Conservation (phyloP, 1,284 basidiomycete species). For the Ganoderma lucidum region DNA sequence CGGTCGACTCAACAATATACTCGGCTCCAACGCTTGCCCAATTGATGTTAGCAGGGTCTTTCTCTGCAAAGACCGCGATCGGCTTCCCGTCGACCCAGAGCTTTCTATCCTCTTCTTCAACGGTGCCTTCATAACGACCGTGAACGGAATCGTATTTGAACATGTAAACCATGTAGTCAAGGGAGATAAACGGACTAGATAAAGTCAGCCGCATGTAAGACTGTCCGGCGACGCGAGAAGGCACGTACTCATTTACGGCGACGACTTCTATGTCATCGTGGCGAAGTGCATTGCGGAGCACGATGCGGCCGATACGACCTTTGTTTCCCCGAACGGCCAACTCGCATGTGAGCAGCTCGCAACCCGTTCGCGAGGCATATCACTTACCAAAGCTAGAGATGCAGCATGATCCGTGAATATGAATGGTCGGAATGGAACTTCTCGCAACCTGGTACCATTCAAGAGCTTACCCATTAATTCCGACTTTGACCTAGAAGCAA, state of each 20-base stretch:
- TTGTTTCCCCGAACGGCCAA: not conserved
- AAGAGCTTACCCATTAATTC: slow-evolving; percentile 84
- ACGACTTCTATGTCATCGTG: slow-evolving; percentile 83
- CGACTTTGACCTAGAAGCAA: slow-evolving; percentile 74
- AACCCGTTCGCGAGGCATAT: not conserved
- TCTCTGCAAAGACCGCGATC: slow-evolving; percentile 87
- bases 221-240: not conserved
- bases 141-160: slow-evolving; percentile 99
- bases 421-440: slow-evolving; percentile 29
- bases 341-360: not conserved
- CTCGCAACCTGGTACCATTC: slow-evolving; percentile 8
- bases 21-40: slow-evolving; percentile 88
- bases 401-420: not conserved
- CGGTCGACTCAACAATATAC: slow-evolving; percentile 98
- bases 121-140: slow-evolving; percentile 91
- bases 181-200: slow-evolving; percentile 90
- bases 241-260: slow-evolving; percentile 88
- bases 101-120: slow-evolving; percentile 89
- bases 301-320: slow-evolving; percentile 98
- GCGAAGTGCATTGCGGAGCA: slow-evolving; percentile 92
- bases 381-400: slow-evolving; percentile 66
- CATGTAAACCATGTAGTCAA: slow-evolving; percentile 99
- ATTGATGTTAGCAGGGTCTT: slow-evolving; percentile 87
- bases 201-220: not conserved
- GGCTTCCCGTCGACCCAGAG: slow-evolving; percentile 87